Evolutionary conservation across 805 yeast species (phyloP), one percentile per base, ranked within the genome.

Genomic region (Starmerella etchellsii): DNA sequence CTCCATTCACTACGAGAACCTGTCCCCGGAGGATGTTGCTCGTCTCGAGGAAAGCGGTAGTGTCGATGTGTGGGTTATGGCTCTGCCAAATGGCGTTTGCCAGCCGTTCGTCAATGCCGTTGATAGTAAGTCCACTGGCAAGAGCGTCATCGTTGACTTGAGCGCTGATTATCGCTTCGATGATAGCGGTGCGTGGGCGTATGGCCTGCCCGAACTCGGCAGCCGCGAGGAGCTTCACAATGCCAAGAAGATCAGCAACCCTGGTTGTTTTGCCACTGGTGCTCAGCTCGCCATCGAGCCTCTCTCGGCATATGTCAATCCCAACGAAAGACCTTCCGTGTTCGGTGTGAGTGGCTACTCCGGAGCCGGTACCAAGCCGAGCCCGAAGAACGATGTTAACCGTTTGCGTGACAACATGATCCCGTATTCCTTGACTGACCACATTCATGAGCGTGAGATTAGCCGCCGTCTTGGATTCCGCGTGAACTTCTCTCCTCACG

Each of bases 181-280:
- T 59, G 73, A 76, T 14, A 71, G 87, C 40, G 80, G 81, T 22
- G 76, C 78, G 53, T 91, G 99, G 98, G 67, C 70, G 4, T 91
- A 91, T 59, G 99, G 99, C 36, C 72, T 91, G 53, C 99, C 99
- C 8, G 99, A 91, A 64, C 70, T 91, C 55, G 76, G 73, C 42
- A 70, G 75, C 51, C 76, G 98, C 59, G 57, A 65, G 9, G 57
- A 57, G 10, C 81, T 91, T 53, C 72, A 81, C 28, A 56, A 66
- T 13, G 88, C 97, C 16, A 69, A 71, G 55, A 82, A 81, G 59
- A 81, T 91, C 47, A 78, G 96, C 4, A 91, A 91, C 65, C 99
- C 99, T 2, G 99, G 98, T 36, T 91, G 99, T 68, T 91, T 87
- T 60, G 96, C 98, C n/a, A 91, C 99, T 34, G 96, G 93, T 43